Evolutionary conservation across 805 yeast genomes (phyloP), one percentile per base, ranked within the genome.

Genomic region (Candida pseudofarinosa): DNA sequence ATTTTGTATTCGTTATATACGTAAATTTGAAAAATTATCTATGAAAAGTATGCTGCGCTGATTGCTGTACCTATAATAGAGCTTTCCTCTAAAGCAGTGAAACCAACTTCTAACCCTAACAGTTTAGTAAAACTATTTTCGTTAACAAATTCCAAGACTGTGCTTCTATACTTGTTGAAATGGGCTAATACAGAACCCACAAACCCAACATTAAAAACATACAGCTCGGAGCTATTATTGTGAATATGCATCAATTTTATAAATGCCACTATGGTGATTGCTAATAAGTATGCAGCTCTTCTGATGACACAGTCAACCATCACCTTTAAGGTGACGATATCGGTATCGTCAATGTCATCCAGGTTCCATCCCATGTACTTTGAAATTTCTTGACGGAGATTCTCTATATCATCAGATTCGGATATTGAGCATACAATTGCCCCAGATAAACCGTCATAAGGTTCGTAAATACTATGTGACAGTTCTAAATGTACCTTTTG

Each of bases 1-100:
- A 10, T 6, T 23, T 6, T 10, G 10, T 23, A 10, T 23, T 23
- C 10, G 10, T 23, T 23, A 23, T 23, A 23, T 23, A 23, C 28
- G 28, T n/a, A 32, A 33, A 23, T 26, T 35, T 33, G 16, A 14
- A 12, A 26, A 26, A 13, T 26, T 4, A 37, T 15, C 37, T 37
- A 46, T 37, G 52, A 48, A 45, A 54, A 53, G 42, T 53, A 58
- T 18, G 74, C 74, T 16, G 81, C 80, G 14, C 78, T 77, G 35
- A 77, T 71, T 10, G 79, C 81, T 19, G 80, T 78, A 3, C 83
- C 83, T 23, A 76, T 59, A 6, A 77, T 61, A 13, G 77, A 70
- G 41, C 79, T 73, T 47, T 77, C 65, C 14, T 68, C 71, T 19
- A 76, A 59, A 35, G 65, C 60, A 41, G 56, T 61, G 39, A 77